phyloP scores from a whole-genome alignment of 2,329 filamentous ascomycete species.

The Didymosphaeria variabile region DNA sequence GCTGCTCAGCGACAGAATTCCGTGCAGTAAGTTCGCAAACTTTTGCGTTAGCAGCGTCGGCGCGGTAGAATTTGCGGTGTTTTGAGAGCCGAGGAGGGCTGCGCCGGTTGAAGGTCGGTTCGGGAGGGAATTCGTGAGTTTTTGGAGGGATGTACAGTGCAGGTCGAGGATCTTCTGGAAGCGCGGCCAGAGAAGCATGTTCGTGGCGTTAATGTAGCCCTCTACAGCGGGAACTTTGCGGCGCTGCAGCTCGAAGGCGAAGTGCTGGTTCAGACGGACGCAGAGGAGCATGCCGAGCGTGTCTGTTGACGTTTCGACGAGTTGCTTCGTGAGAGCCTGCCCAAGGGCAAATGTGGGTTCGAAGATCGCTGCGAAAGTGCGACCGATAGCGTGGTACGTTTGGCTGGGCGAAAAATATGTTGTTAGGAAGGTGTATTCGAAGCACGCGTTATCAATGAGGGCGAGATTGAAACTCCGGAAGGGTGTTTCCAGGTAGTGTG shows the following conservation, averaged over 20 bases:
- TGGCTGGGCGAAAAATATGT: slow-evolving; percentile 85
- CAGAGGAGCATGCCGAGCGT: slow-evolving; percentile 88
- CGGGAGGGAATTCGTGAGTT: slow-evolving; percentile 57
- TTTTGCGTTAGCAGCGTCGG: slow-evolving; percentile 92
- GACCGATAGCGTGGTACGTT: slow-evolving; percentile 78
- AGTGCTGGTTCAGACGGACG: slow-evolving; percentile 90
- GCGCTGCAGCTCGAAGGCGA: slow-evolving; percentile 92
- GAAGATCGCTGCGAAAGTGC: slow-evolving; percentile 87
- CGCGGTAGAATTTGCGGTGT: slow-evolving; percentile 71
- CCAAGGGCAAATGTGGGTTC: slow-evolving; percentile 89
- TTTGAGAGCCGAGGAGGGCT: slow-evolving; percentile 49
- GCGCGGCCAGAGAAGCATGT: slow-evolving; percentile 95
- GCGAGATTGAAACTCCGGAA: slow-evolving; percentile 97
- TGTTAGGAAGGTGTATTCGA: slow-evolving; percentile 93
- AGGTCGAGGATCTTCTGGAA: slow-evolving; percentile 94
- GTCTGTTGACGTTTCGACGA: slow-evolving; percentile 81
- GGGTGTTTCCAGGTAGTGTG: slow-evolving; percentile 87
- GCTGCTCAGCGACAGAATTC: slow-evolving; percentile 81
- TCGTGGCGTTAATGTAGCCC: slow-evolving; percentile 90
- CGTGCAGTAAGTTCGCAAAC: slow-evolving; percentile 92
- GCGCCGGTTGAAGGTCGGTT: slow-evolving; percentile 45
- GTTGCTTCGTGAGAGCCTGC: slow-evolving; percentile 75
- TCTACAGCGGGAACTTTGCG: slow-evolving; percentile 90
- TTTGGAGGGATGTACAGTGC: slow-evolving; percentile 86
- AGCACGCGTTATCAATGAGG: slow-evolving; percentile 89